A percentile compares a stretch with the other conserved stretches of the same genome.
phyloP scores from a whole-genome alignment of 2,329 filamentous ascomycete species.

The Claviceps sorghi region DNA sequence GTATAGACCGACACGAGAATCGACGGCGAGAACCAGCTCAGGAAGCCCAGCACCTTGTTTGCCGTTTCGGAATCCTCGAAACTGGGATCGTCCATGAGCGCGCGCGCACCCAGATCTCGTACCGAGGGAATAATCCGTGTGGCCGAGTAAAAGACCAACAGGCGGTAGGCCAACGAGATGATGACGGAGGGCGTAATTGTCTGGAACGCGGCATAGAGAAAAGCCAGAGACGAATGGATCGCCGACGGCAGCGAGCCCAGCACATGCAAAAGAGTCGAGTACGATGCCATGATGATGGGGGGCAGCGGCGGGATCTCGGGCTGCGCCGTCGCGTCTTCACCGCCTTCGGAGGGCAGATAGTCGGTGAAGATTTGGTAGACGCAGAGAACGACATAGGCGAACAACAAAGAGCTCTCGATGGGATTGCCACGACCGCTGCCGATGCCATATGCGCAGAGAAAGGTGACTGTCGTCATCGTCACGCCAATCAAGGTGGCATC shows the following conservation, averaged over 20 bases:
- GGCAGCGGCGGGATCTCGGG: conserved; percentile 94
- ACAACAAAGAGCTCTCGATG: conserved; percentile 85
- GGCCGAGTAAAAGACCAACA: conserved; percentile 89
- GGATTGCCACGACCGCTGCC: conserved; percentile 87
- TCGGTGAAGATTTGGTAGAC: conserved; percentile 99
- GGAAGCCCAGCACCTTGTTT: conserved; percentile 62
- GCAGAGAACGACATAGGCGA: conserved; percentile 95
- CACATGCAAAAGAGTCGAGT: conserved; percentile 76
- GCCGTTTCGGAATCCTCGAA: conserved; percentile 77
- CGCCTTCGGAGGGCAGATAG: conserved; percentile 67
- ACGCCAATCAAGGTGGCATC: conserved; percentile 88
- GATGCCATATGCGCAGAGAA: conserved; percentile 87
- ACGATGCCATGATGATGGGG: conserved; percentile 96
- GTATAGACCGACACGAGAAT: conserved; percentile 95
- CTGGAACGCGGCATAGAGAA: conserved; percentile 82
- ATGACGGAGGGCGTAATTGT: conserved; percentile 93
- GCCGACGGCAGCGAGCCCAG: conserved; percentile 71
- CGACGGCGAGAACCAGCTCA: conserved; percentile 89
- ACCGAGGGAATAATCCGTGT: conserved; percentile 93
- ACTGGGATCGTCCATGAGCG: conserved; percentile 69
- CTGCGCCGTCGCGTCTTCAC: conserved; percentile 40
- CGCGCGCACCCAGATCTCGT: conserved; percentile 69
- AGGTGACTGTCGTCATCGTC: conserved; percentile 81
- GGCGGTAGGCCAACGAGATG: conserved; percentile 84
- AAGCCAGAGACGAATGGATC: conserved; percentile 68